Evolutionary conservation across 495 filamentous ascomycete genomes (phyloP).

Genomic region (Aspergillus carlsbadensis): DNA sequence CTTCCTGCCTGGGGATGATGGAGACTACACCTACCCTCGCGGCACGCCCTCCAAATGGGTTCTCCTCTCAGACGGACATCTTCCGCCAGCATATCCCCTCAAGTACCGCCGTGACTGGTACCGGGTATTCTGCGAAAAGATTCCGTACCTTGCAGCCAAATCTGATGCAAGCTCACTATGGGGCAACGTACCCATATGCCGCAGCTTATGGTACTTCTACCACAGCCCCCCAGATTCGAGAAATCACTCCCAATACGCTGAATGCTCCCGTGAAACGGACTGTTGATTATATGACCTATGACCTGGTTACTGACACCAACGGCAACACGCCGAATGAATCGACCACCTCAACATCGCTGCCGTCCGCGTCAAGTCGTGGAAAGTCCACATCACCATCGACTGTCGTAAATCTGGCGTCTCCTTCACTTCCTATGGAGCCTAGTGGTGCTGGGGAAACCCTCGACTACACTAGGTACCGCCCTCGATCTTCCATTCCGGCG

Average conservation of each 20-base stretch:
- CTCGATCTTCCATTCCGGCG: slow-evolving; percentile 79
- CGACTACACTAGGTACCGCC: slow-evolving; percentile 41
- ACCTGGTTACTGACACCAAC: slow-evolving; percentile 21
- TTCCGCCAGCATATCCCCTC: slow-evolving; percentile 13
- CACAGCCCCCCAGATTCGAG: not conserved
- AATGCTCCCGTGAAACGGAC: slow-evolving; percentile 10
- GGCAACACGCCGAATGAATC: slow-evolving; percentile 31
- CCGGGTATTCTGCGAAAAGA: slow-evolving; percentile 1
- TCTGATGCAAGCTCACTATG: not conserved
- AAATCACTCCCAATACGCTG: not conserved
- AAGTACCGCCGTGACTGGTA: not conserved
- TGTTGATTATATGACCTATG: slow-evolving; percentile 14
- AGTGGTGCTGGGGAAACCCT: slow-evolving; percentile 17
- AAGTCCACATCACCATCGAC: slow-evolving; percentile 35
- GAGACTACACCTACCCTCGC: slow-evolving; percentile 13
- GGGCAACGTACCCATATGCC: not conserved
- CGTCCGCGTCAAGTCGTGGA: slow-evolving; percentile 13
- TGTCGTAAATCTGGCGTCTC: slow-evolving; percentile 14
- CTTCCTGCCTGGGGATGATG: slow-evolving; percentile 5
- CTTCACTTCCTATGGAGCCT: slow-evolving; percentile 15
- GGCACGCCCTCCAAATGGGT: slow-evolving; percentile 15
- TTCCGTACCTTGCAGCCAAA: not conserved
- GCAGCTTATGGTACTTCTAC: not conserved
- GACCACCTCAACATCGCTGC: slow-evolving; percentile 23
- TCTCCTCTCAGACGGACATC: slow-evolving; percentile 10